Evolutionary conservation across 108 stramenopile species (phyloP).

Genomic region (Parietichytrium sp.): DNA sequence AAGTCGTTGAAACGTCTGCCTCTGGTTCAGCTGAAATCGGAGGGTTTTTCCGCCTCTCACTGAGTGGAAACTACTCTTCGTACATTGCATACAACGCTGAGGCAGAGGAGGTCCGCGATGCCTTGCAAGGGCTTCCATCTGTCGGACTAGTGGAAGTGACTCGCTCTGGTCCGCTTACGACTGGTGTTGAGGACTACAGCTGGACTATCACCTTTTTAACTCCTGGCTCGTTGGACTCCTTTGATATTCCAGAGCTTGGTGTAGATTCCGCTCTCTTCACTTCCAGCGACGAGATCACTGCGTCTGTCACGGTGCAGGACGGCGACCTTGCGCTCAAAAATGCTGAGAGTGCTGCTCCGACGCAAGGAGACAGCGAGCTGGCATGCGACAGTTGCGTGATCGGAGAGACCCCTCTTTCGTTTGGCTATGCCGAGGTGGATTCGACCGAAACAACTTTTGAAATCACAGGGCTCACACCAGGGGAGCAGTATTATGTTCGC

Average conservation of each 20-base stretch:
- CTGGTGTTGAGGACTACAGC: conserved; percentile 24
- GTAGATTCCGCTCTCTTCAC: conserved; percentile 41
- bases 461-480: conserved; percentile 66
- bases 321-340: conserved; percentile 48
- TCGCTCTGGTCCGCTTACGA: conserved; percentile 35
- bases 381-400: conserved; percentile 42
- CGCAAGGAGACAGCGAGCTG: conserved; percentile 36
- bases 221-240: neutral
- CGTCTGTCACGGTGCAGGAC: neutral
- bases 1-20: neutral
- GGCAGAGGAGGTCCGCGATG: conserved; percentile 63
- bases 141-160: conserved; percentile 50
- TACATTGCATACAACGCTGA: conserved; percentile 54
- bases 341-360: conserved; percentile 6
- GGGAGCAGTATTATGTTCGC: conserved; percentile 66
- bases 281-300: conserved; percentile 44
- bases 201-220: conserved; percentile 32
- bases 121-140: conserved; percentile 57
- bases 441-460: conserved; percentile 54
- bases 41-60: conserved; percentile 68
- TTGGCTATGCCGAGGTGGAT: conserved; percentile 55
- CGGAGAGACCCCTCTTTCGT: conserved; percentile 70
- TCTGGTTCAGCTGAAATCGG: neutral
- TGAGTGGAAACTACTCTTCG: conserved; percentile 41
- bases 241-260: neutral